A percentile compares a stretch with the other conserved stretches of the same genome.
Evolutionary conservation across 805 yeast genomes (phyloP).

Genomic region (Brettanomyces naardenensis): DNA sequence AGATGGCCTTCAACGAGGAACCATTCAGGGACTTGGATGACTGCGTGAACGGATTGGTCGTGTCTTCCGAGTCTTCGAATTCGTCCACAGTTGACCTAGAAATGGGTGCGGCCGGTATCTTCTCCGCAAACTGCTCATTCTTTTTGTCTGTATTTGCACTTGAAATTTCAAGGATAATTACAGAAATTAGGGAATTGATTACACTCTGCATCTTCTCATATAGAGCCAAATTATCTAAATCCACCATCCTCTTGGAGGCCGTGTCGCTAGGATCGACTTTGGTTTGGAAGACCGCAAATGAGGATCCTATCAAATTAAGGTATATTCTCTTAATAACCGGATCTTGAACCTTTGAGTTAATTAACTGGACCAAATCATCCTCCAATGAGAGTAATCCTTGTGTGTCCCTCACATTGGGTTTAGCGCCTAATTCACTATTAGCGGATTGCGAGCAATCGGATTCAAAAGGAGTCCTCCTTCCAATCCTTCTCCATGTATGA

Average conservation of each 20-base stretch:
- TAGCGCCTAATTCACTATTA: not conserved
- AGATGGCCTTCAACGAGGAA: too few relatives aligned
- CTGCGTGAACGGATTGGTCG: too few relatives aligned
- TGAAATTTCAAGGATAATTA: slow-evolving; percentile 20
- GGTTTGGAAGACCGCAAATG: not conserved
- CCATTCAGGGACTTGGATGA: too few relatives aligned
- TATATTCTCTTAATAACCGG: not conserved
- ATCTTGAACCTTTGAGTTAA: slow-evolving; percentile 7
- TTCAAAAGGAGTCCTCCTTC: not conserved
- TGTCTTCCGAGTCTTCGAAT: too few relatives aligned
- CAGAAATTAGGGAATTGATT: slow-evolving; percentile 24
- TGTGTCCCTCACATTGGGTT: not conserved
- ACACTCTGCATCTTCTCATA: slow-evolving; percentile 27
- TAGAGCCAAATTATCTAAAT: slow-evolving; percentile 16
- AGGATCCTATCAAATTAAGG: not conserved
- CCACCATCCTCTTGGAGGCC: not conserved
- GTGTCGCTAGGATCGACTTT: not conserved
- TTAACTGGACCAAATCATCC: not conserved
- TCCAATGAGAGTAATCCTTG: not conserved
- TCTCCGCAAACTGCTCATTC: too few relatives aligned
- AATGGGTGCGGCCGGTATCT: too few relatives aligned
- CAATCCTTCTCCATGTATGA: not conserved
- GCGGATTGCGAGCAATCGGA: not conserved
- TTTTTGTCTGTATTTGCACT: too few relatives aligned
- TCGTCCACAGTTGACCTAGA: too few relatives aligned